phyloP scores from a whole-genome alignment of 2,329 filamentous ascomycete species.

The Fusarium chuoi region DNA sequence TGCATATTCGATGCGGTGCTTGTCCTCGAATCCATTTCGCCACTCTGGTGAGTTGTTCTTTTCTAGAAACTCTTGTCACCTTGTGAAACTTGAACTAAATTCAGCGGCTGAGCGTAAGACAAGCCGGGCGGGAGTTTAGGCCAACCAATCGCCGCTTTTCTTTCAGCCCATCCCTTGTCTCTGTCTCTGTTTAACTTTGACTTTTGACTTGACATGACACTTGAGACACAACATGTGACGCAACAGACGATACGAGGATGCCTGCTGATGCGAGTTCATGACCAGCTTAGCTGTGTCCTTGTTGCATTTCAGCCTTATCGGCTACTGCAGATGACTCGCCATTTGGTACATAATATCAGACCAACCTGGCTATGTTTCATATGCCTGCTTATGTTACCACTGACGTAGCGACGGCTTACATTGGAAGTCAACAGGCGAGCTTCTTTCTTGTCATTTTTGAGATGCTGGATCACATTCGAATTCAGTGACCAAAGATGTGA shows the following conservation, averaged over 20 bases:
- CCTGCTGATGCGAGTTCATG: slow-evolving; percentile 34
- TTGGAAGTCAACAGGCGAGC: not conserved
- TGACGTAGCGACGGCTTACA: not conserved
- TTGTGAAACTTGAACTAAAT: slow-evolving; percentile 10
- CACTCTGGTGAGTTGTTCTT: slow-evolving; percentile 31
- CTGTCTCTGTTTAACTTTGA: not conserved
- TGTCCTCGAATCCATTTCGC: slow-evolving; percentile 12
- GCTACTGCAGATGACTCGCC: not conserved
- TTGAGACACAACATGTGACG: slow-evolving; percentile 27
- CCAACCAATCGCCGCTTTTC: slow-evolving; percentile 15
- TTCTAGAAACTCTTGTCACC: slow-evolving; percentile 25
- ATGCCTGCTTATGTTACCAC: not conserved
- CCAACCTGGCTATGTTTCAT: not conserved
- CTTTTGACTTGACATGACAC: not conserved
- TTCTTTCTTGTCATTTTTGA: not conserved
- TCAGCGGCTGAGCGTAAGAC: not conserved
- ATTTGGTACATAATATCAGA: not conserved
- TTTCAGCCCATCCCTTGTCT: not conserved
- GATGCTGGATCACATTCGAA: not conserved
- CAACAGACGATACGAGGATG: slow-evolving; percentile 1
- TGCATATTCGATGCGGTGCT: slow-evolving; percentile 17
- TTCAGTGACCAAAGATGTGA: not conserved
- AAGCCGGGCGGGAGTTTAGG: slow-evolving; percentile 14
- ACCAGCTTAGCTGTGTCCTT: slow-evolving; percentile 14
- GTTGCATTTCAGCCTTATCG: not conserved